A percentile compares a stretch with the other conserved stretches of the same genome.
Evolutionary conservation across 345 rosid species (phyloP).

Genomic region (Brassica cretica): DNA sequence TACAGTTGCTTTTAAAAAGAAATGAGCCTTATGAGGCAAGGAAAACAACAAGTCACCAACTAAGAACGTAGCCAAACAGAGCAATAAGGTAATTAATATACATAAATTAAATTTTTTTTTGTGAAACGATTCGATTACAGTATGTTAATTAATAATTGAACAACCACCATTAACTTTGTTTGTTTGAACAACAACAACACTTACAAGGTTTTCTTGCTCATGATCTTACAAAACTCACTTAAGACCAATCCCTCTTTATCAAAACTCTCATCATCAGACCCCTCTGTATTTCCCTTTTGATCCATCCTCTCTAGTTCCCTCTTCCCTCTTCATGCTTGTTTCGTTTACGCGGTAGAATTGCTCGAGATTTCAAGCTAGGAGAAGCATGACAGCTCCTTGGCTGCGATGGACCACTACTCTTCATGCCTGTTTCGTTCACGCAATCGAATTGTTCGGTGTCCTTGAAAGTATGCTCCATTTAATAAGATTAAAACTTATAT

Average conservation of each 20-base stretch:
- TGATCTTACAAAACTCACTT: conserved; percentile 61
- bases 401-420: conserved; percentile 96
- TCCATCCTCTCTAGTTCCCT: not conserved
- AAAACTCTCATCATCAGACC: conserved; percentile 47
- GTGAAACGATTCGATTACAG: no score
- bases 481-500: not conserved
- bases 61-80: no score
- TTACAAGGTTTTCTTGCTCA: conserved; percentile 48
- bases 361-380: conserved; percentile 57
- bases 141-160: no score
- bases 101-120: no score
- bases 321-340: conserved; percentile 71
- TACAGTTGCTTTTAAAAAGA: no score
- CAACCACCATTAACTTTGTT: no score
- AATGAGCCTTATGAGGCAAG: no score
- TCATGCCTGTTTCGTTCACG: conserved; percentile 96
- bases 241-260: conserved; percentile 94
- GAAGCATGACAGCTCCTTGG: conserved; percentile 77
- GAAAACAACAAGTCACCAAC: no score
- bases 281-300: conserved; percentile 51
- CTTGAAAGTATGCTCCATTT: conserved; percentile 72
- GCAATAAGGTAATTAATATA: no score
- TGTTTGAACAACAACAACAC: not conserved
- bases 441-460: conserved; percentile 93
- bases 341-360: conserved; percentile 95